Evolutionary conservation across 805 yeast species (phyloP).

Genomic region (Pichia cabralensis): DNA sequence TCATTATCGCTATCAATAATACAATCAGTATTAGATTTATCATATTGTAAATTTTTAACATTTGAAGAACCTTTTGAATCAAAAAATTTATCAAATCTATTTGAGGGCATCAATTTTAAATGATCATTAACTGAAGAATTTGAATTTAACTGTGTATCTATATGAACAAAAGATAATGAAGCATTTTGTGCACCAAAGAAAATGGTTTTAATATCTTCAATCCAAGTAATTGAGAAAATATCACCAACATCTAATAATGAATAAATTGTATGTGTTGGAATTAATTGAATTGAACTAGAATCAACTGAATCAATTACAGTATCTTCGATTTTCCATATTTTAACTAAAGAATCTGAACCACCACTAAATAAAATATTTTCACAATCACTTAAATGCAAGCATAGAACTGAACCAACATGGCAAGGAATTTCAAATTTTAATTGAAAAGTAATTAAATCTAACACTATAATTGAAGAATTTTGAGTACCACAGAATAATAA

Average conservation of each 20-base stretch:
- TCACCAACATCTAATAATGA: slow-evolving; percentile 88
- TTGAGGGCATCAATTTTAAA: slow-evolving; percentile 42
- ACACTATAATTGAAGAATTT: slow-evolving; percentile 65
- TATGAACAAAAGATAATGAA: slow-evolving; percentile 61
- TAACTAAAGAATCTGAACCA: slow-evolving; percentile 82
- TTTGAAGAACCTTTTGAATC: slow-evolving; percentile 73
- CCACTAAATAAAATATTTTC: slow-evolving; percentile 68
- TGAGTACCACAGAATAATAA: slow-evolving; percentile 85
- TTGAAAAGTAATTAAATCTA: slow-evolving; percentile 57
- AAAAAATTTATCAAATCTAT: slow-evolving; percentile 73
- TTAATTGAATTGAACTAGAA: slow-evolving; percentile 11
- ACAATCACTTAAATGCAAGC: slow-evolving; percentile 44
- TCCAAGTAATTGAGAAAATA: slow-evolving; percentile 74
- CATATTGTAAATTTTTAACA: no score
- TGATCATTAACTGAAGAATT: slow-evolving; percentile 16
- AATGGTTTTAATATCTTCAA: slow-evolving; percentile 45
- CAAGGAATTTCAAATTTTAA: slow-evolving; percentile 43
- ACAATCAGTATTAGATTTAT: no score
- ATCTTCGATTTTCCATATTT: slow-evolving; percentile 63
- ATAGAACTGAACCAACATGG: slow-evolving; percentile 68
- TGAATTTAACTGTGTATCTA: slow-evolving; percentile 17
- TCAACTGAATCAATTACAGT: background rate
- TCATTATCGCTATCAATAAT: no score
- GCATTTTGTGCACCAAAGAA: slow-evolving; percentile 93
- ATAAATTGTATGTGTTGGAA: slow-evolving; percentile 63